Conservation (phyloP, 768 basidiomycete species). For the Leccinellum luteum region DNA sequence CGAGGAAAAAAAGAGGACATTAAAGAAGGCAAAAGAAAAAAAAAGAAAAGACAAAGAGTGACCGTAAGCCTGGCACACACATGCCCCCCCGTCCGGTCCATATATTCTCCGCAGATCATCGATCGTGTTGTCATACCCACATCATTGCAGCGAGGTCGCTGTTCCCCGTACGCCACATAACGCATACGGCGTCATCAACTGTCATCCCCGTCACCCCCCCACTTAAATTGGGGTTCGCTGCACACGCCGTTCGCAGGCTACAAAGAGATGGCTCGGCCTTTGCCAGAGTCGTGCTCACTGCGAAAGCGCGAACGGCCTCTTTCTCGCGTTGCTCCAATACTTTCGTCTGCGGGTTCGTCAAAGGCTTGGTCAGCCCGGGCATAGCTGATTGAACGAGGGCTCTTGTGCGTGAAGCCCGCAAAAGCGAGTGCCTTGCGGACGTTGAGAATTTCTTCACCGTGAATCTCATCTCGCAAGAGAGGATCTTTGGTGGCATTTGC, state of each 20-base stretch:
- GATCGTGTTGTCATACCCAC: slow-evolving; percentile 30
- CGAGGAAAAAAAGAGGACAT: slow-evolving; percentile 1
- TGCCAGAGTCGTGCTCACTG: slow-evolving; percentile 58
- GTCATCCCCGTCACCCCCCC: slow-evolving; percentile 15
- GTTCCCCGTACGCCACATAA: slow-evolving; percentile 28
- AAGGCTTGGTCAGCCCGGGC: slow-evolving; percentile 72
- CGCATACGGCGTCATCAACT: slow-evolving; percentile 31
- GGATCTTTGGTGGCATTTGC: slow-evolving; percentile 88
- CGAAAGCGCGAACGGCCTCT: slow-evolving; percentile 68
- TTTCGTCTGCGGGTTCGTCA: slow-evolving; percentile 52
- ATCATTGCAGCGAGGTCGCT: slow-evolving; percentile 32
- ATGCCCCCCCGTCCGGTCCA: slow-evolving; percentile 11
- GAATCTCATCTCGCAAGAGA: slow-evolving; percentile 77
- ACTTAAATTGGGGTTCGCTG: slow-evolving; percentile 21
- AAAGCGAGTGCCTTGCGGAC: slow-evolving; percentile 91
- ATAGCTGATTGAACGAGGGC: slow-evolving; percentile 76
- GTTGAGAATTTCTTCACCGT: slow-evolving; percentile 84
- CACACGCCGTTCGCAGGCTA: slow-evolving; percentile 41
- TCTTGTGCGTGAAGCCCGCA: slow-evolving; percentile 89
- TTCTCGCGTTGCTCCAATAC: slow-evolving; percentile 45
- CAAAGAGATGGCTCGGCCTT: slow-evolving; percentile 83
- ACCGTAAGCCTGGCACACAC: slow-evolving; percentile 9
- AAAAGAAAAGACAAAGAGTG: background rate
- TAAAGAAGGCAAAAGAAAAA: slow-evolving; percentile 1
- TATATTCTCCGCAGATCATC: slow-evolving; percentile 30